A percentile compares a stretch with the other conserved stretches of the same genome.
These are phyloP conservation scores for Larix kaempferi DNA, from an alignment of 75 land plant genomes.

Conservation along the genomic window DNA sequence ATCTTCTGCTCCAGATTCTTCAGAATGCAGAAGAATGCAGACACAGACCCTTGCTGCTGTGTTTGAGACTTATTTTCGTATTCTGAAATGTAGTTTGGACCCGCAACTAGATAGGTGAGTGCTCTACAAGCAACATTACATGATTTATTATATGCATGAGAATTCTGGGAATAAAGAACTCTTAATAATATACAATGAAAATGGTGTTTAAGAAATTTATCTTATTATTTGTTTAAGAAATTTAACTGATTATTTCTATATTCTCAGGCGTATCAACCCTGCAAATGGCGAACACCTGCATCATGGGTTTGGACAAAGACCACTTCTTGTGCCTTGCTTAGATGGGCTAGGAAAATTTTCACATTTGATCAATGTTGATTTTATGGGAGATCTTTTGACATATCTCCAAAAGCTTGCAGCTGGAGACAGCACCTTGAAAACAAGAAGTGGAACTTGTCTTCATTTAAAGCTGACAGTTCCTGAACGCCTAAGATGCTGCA, in stretches of 20 bases:
- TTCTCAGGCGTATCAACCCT: constrained; percentile 3
- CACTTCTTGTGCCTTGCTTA: constrained; percentile 83
- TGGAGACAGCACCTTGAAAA: constrained; percentile 13
- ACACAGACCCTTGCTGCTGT: constrained; percentile 84
- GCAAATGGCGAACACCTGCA: neutral
- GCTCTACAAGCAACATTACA: neutral
- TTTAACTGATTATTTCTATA: neutral
- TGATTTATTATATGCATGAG: constrained; percentile 2
- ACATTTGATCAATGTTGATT: constrained; percentile 89
- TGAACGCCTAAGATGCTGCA: constrained; percentile 90
- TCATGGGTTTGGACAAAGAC: constrained; percentile 47
- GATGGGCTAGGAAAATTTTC: constrained; percentile 89
- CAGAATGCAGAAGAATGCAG: constrained; percentile 67
- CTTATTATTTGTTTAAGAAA: neutral
- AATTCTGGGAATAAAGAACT: neutral
- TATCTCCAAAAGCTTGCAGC: constrained; percentile 71
- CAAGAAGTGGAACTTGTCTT: neutral
- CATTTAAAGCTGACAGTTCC: constrained; percentile 42
- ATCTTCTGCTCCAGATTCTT: constrained; percentile 54
- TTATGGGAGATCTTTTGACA: constrained; percentile 80
- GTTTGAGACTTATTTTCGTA: constrained; percentile 89
- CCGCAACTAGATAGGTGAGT: constrained; percentile 28
- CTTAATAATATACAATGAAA: neutral
- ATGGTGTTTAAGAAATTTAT: neutral
- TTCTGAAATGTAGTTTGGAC: constrained; percentile 68